Evolutionary conservation across 2,329 filamentous ascomycete genomes (phyloP), one percentile per base, ranked within the genome.

Genomic region (Pezicula radicicola): DNA sequence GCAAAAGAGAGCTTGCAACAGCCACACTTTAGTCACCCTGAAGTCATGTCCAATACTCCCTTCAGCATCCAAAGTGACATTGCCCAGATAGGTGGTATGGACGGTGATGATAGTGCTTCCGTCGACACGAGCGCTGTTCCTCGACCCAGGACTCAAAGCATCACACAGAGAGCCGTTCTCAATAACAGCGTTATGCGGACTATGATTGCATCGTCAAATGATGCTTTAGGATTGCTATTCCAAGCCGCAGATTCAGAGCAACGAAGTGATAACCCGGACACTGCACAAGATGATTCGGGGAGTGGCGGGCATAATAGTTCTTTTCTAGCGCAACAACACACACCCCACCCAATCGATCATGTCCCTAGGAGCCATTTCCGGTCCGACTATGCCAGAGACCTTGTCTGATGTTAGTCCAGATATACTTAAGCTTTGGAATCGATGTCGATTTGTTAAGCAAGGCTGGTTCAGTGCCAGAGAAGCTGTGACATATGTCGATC

Each of bases 381-480:
- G 10, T 12, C 37, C 37, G 19, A 33, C 46, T 36, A 18, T 42
- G 4, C 35, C 18, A 16, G 19, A 41, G 15, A 18, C 36, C 13
- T 36, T 49, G 6, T 41, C 44, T 16, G 33, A 28, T 21, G 46
- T 27, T 16, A 21, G 27, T 25, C 50, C 41, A 15, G 55, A 72
- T 4, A 72, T 72, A 9, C 64, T 78, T 33, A 67, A 69, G 47
- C 61, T 73, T 16, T 79, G 76, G 76, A 73, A 75, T 15, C 64
- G 70, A 3, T 77, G 75, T 58, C 72, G 77, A 0, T 81, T 80
- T 57, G 76, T 80, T 16, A 74, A 73, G 52, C 78, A 79, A 75
- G 78, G 77, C 0, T 80, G 76, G 77, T 75, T 81, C 50, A 75
- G 76, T 1, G 76, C 78, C 3, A 70, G 74, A 49, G 78, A 81